A percentile compares a stretch with the other conserved stretches of the same genome.
Evolutionary conservation across 352 stramenopile species (phyloP).

Genomic region (Globisporangium barbulae): DNA sequence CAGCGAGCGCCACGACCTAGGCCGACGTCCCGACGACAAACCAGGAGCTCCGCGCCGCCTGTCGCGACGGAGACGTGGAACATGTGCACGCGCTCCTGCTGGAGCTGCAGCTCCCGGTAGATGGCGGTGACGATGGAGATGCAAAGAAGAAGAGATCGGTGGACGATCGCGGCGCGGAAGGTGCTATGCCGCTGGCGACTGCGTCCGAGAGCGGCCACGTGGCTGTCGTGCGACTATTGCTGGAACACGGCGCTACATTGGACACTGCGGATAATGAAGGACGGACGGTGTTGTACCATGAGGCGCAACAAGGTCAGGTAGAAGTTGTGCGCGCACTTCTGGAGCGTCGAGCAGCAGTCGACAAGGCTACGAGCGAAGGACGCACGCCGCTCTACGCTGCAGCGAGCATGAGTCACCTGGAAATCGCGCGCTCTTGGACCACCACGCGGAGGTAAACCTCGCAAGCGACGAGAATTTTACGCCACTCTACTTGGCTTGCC

Average conservation of each 20-base stretch:
- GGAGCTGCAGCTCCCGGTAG: background rate
- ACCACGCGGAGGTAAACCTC: background rate
- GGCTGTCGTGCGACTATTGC: background rate
- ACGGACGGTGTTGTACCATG: background rate
- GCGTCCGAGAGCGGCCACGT: background rate
- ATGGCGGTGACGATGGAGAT: background rate
- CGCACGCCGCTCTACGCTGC: background rate
- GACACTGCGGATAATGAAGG: background rate
- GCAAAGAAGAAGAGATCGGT: background rate
- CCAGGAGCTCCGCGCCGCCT: background rate
- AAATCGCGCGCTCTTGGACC: background rate
- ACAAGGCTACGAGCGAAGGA: background rate
- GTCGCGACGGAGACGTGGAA: background rate
- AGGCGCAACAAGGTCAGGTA: background rate
- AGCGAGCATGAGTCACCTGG: background rate
- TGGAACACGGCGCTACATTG: background rate
- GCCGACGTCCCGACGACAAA: too few relatives aligned
- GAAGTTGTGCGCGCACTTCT: background rate
- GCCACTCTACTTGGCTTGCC: background rate
- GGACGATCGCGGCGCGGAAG: background rate
- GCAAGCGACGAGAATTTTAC: background rate
- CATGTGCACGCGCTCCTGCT: background rate
- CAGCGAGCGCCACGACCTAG: too few relatives aligned
- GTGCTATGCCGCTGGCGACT: background rate
- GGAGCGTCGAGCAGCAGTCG: background rate